phyloP scores from a whole-genome alignment of 228 moss, liverwort and hornwort genomes.

The Sphagnum fallax region DNA sequence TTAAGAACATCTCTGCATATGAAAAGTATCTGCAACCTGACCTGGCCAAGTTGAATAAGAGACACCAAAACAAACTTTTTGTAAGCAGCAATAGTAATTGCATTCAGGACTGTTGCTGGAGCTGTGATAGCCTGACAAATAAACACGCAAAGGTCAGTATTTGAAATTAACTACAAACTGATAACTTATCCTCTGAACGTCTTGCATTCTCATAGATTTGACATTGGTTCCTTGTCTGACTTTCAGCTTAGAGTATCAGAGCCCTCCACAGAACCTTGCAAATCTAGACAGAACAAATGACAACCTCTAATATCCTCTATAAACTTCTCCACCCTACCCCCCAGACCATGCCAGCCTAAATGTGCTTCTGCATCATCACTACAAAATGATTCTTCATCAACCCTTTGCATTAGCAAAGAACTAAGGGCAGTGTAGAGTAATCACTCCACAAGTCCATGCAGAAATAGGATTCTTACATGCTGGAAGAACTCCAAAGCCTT shows the following conservation, averaged over 20 bases:
- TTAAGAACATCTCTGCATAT: too few relatives aligned
- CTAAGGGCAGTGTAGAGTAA: not conserved
- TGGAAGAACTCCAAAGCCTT: constrained; percentile 97
- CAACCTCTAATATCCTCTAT: too few relatives aligned
- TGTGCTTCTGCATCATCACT: not conserved
- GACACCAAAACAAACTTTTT: constrained; percentile 95
- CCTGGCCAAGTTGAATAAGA: constrained; percentile 93
- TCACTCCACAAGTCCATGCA: not conserved
- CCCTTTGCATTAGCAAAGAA: not conserved
- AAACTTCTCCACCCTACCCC: not conserved
- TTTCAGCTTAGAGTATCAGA: too few relatives aligned
- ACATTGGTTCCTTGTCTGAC: too few relatives aligned
- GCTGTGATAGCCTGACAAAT: constrained; percentile 87
- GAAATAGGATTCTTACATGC: constrained; percentile 51
- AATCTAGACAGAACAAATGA: too few relatives aligned
- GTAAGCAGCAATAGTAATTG: constrained; percentile 95
- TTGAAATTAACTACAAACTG: too few relatives aligned
- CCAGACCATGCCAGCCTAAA: too few relatives aligned
- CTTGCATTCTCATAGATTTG: too few relatives aligned
- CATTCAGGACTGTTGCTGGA: constrained; percentile 84
- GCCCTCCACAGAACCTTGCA: too few relatives aligned
- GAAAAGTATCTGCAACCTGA: constrained; percentile 9
- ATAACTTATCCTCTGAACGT: too few relatives aligned
- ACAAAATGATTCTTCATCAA: not conserved
- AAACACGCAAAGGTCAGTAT: not conserved